Evolutionary conservation across 306 rosid species (phyloP), one percentile per base, ranked within the genome.

Genomic region (Astragalus glycyphyllos): DNA sequence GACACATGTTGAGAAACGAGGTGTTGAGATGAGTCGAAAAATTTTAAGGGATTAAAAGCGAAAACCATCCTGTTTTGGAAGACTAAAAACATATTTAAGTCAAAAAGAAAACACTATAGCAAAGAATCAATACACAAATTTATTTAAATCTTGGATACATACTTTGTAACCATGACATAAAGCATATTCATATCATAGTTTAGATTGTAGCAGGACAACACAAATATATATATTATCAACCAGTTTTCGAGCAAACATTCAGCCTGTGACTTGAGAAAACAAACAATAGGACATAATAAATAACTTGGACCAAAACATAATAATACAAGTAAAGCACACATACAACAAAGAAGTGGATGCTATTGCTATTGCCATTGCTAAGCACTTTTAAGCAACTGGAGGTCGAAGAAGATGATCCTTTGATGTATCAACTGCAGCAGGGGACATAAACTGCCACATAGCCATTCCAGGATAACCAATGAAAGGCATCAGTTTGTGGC

Each of bases 391-490:
- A 29, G 98, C 98, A 60, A 91, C 98, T 4, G 99, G 99, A 13
- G 99, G 92, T 38, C 90, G 97, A 46, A 89, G 97, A 40, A 89
- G 83, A 66, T 94, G 97, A 79, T 94, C 99, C 68, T 79, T 87
- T 26, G 99, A 94, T 38, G 96, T 91, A 63, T 94, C 99, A 64
- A 94, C 65, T 6, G 89, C 76, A 35, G 96, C 81, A 11, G 90
- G 95, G 8, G 96, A 82, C 96, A 91, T 86, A 69, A 87, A 89
- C 77, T 91, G 96, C 99, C 99, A 94, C 97, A 94, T 94, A 13
- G 90, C 83, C 10, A 89, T 68, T 68, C 99, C 95, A 46, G 97
- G 95, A 72, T 94, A 94, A 32, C 97, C 96, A 7, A 86, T 80
- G 23, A 85, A 86, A 26, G 99, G 99, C 77, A 91, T 78, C 72